Conservation (phyloP, 2,329 filamentous ascomycete species). For the Chaetomiaceae sp. region DNA sequence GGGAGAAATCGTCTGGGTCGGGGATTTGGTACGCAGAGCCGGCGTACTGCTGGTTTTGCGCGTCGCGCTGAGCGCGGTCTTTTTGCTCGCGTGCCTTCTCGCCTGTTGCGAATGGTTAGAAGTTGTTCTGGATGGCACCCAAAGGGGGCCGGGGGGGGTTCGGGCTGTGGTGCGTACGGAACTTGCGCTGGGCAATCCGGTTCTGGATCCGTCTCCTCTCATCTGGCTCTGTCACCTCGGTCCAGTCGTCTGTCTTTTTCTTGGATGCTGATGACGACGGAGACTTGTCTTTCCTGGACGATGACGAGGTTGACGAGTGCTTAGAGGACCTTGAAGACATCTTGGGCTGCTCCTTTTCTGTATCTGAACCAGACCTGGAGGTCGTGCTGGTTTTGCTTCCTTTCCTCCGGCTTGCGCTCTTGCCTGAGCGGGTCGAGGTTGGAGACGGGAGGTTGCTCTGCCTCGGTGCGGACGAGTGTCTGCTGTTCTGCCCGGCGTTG, state of each 20-base stretch:
- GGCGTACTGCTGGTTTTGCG: slow-evolving; percentile 59
- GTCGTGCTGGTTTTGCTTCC: slow-evolving; percentile 15
- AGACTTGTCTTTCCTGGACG: slow-evolving; percentile 29
- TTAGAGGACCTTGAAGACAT: slow-evolving; percentile 33
- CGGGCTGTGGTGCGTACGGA: too few species aligned
- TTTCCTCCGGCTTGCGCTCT: slow-evolving; percentile 19
- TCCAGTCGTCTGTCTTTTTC: slow-evolving; percentile 61
- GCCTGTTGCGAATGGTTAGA: slow-evolving; percentile 40
- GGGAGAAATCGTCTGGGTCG: slow-evolving; percentile 49
- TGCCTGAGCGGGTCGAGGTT: slow-evolving; percentile 10
- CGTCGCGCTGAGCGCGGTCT: slow-evolving; percentile 59
- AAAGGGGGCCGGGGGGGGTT: too few species aligned
- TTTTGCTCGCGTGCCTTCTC: slow-evolving; percentile 65
- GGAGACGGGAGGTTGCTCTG: slow-evolving; percentile 12
- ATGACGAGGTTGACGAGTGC: slow-evolving; percentile 18
- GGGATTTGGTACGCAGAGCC: slow-evolving; percentile 60
- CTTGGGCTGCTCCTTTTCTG: slow-evolving; percentile 24
- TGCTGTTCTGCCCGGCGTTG: background rate
- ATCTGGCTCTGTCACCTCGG: slow-evolving; percentile 62
- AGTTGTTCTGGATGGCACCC: background rate
- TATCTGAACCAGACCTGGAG: slow-evolving; percentile 29
- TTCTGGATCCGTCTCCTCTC: slow-evolving; percentile 73
- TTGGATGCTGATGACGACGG: slow-evolving; percentile 29
- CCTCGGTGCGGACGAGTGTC: background rate
- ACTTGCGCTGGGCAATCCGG: slow-evolving; percentile 69